Percentiles rank a stretch among this genome's conserved stretches.
These are phyloP conservation scores for Arthromyces matolae DNA, from an alignment of 768 basidiomycete species.

Conservation along the genomic window DNA sequence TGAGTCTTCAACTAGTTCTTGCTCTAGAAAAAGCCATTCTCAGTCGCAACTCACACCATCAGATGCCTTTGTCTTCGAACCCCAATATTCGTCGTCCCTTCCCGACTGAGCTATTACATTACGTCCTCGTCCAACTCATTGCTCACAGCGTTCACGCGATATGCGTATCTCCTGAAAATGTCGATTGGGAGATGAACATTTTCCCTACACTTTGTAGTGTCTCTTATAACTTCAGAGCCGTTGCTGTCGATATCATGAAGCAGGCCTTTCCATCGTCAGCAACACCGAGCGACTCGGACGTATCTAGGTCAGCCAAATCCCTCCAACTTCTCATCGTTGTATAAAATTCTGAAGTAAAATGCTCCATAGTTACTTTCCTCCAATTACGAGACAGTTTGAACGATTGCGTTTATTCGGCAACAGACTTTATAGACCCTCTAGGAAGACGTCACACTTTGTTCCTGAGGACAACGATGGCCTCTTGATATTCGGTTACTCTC, in stretches of 20 bases:
- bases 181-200: slow-evolving; percentile 31
- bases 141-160: slow-evolving; percentile 32
- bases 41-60: too few relatives aligned
- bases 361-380: slow-evolving; percentile 8
- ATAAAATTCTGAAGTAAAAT: slow-evolving; percentile 3
- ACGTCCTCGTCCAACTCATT: slow-evolving; percentile 28
- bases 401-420: slow-evolving; percentile 22
- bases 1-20: too few relatives aligned
- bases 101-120: slow-evolving; percentile 36
- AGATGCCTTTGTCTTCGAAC: slow-evolving; percentile 1
- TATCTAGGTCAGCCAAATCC: slow-evolving; percentile 13
- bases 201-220: slow-evolving; percentile 30
- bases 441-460: slow-evolving; percentile 19
- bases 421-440: slow-evolving; percentile 21
- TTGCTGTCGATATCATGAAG: slow-evolving; percentile 29
- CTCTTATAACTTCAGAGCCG: slow-evolving; percentile 30
- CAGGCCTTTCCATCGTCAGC: slow-evolving; percentile 27
- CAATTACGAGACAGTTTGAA: slow-evolving; percentile 8
- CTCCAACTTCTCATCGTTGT: neutral
- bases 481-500: slow-evolving; percentile 28
- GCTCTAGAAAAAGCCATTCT: too few relatives aligned
- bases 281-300: neutral
- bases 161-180: slow-evolving; percentile 27
- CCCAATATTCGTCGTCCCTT: too few relatives aligned
- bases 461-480: slow-evolving; percentile 23